Base-by-base conservation (phyloP, 2,329 filamentous ascomycete species). In the Alternaria ethzedia region DNA sequence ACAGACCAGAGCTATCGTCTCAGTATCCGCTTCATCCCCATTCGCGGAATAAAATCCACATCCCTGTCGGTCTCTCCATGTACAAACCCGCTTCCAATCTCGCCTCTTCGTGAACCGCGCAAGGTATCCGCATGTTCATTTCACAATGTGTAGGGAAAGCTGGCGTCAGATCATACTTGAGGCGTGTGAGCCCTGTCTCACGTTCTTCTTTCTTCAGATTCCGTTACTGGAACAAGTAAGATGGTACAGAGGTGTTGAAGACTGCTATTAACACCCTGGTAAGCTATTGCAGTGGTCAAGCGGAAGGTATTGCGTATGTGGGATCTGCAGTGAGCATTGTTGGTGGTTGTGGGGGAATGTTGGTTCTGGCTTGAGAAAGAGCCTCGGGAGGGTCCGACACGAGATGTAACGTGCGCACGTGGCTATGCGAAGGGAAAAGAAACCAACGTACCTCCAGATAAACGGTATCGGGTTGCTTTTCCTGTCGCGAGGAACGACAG, bases 261-360 rank as follows among this genome's bases (percentile, higher is more conserved):
- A 59, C 70, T 70, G 71, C 45, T 73, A 73, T 72, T 61, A 44
- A 55, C 15, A 63, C 63, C 71, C 70, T 66, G 59, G 69, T 66
- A 57, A 25, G 25, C 63, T 73, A 73, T 70, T 61, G 52, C 59
- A 57, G 54, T 32, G 23, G 21, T 59, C 9, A 41, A n/a, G 50
- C 43, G 49, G 28, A 23, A 54, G 58, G 46, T 30, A 11, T 32
- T 23, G 57, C 28, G 50, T 43, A 50, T 17, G 49, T 25, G 32
- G 30, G 63, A 56, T 51, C 59, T 50, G 20, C 26, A 49, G 32
- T 57, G 49, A 44, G 51, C 64, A 45, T 56, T 54, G 54, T 45
- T 57, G 54, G 43, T 59, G 50, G 51, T 64, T 57, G 51, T 50
- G 54, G 58, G 57, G 44, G 30, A 23, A 25, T 52, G 30, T 32